A percentile compares a stretch with the other conserved stretches of the same genome.
Conservation (phyloP, 2,329 filamentous ascomycete genomes). For the Aspergillus cejpii region DNA sequence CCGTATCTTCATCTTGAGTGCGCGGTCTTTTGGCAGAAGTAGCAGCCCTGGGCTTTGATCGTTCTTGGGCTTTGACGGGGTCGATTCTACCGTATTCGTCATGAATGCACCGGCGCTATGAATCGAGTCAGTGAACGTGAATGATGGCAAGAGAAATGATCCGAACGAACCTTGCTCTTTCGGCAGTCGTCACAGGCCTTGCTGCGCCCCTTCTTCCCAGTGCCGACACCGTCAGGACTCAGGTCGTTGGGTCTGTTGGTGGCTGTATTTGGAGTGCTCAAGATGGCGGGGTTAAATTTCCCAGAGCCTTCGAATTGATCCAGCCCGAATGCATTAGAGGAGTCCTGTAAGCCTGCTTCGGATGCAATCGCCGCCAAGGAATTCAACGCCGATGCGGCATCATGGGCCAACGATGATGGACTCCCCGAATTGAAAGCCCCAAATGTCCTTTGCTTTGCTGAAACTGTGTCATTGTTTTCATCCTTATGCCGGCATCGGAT, state of each 20-base stretch:
- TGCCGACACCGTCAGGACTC: constrained; percentile 30
- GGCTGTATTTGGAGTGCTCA: constrained; percentile 24
- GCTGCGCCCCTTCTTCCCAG: constrained; percentile 53
- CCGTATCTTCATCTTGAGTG: constrained; percentile 37
- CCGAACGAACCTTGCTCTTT: constrained; percentile 56
- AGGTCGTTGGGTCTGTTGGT: constrained; percentile 25
- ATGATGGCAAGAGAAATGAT: constrained; percentile 1
- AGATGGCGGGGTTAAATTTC: constrained; percentile 21
- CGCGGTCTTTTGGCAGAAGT: constrained; percentile 50
- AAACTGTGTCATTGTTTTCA: constrained; percentile 33
- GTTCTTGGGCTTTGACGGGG: constrained; percentile 56
- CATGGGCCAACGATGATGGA: constrained; percentile 32
- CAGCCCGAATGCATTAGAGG: constrained; percentile 18
- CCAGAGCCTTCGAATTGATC: constrained; percentile 27
- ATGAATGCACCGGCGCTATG: constrained; percentile 59
- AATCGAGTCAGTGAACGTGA: constrained; percentile 15
- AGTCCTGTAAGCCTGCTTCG: constrained; percentile 29
- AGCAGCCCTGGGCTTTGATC: constrained; percentile 53
- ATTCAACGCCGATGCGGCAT: constrained; percentile 36
- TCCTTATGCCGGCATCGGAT: constrained; percentile 60
- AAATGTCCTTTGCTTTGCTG: constrained; percentile 25
- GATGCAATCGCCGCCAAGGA: constrained; percentile 36
- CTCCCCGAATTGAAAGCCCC: constrained; percentile 27
- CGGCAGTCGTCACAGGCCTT: constrained; percentile 62
- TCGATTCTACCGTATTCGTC: constrained; percentile 59